Conservation (phyloP, 78 protist genomes). For the Neovahlkampfia damariscottae region DNA sequence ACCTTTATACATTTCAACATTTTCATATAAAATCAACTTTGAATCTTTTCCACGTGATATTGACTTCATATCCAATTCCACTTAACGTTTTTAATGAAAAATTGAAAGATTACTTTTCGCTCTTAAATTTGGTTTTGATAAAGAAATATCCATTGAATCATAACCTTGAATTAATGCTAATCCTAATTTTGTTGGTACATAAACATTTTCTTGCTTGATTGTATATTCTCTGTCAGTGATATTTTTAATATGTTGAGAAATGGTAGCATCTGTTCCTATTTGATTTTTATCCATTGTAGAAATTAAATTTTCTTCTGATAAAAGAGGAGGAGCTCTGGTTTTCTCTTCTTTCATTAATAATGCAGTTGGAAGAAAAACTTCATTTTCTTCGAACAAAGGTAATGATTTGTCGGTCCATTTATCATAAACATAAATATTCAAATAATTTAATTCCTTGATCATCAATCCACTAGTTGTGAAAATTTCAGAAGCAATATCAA, state of each 20-base stretch:
- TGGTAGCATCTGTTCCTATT: slow-evolving; percentile 98
- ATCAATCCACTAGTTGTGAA: slow-evolving; percentile 36
- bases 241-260: slow-evolving; percentile 87
- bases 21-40: neutral
- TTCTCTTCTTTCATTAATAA: slow-evolving; percentile 43
- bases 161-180: slow-evolving; percentile 75
- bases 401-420: slow-evolving; percentile 63
- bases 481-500: slow-evolving; percentile 19
- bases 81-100: neutral
- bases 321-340: slow-evolving; percentile 80
- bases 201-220: slow-evolving; percentile 14
- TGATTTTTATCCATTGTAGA: slow-evolving; percentile 84
- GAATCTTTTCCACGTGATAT: slow-evolving; percentile 18
- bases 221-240: slow-evolving; percentile 74
- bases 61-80: slow-evolving; percentile 35
- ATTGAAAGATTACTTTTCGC: slow-evolving; percentile 47
- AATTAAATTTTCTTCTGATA: slow-evolving; percentile 91
- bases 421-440: slow-evolving; percentile 76
- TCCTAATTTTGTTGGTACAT: slow-evolving; percentile 69
- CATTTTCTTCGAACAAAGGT: slow-evolving; percentile 60
- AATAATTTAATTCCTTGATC: slow-evolving; percentile 49
- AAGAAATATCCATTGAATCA: slow-evolving; percentile 55
- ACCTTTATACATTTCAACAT: neutral
- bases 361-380: slow-evolving; percentile 45
- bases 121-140: slow-evolving; percentile 53